Conservation (phyloP, 148 eudicot species). For the Arbutus unedo region DNA sequence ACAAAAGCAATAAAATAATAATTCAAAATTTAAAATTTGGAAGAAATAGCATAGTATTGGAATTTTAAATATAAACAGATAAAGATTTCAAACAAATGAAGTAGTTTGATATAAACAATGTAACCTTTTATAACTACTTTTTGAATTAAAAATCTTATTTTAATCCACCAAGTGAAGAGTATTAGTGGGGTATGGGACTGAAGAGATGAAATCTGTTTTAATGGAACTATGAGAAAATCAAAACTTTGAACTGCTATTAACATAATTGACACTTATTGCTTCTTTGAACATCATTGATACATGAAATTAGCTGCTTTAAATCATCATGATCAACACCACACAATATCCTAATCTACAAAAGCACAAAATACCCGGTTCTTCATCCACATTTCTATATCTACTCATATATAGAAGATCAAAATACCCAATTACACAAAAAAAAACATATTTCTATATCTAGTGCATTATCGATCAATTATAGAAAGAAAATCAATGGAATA, state of each 20-base stretch:
- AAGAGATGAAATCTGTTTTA: constrained; percentile 28
- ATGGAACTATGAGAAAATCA: constrained; percentile 47
- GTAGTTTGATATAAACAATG: too few species aligned
- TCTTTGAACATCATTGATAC: constrained; percentile 61
- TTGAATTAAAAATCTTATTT: too few species aligned
- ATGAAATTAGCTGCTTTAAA: constrained; percentile 53
- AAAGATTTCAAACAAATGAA: too few species aligned
- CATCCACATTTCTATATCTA: background rate
- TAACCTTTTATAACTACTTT: too few species aligned
- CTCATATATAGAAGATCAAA: background rate
- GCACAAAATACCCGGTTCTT: background rate
- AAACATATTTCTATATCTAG: background rate
- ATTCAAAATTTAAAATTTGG: too few species aligned
- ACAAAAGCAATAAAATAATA: too few species aligned
- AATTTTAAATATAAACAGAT: too few species aligned
- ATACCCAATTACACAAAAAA: background rate
- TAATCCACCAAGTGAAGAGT: too few species aligned
- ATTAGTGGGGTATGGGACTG: too few species aligned
- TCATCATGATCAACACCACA: constrained; percentile 85
- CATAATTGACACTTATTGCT: constrained; percentile 43
- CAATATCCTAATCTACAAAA: constrained; percentile 55
- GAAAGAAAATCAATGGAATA: background rate
- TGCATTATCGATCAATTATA: background rate
- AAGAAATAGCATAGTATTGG: too few species aligned
- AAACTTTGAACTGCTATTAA: background rate